Conservation (phyloP, 768 basidiomycete genomes). For the Leccinum pellstonianum region DNA sequence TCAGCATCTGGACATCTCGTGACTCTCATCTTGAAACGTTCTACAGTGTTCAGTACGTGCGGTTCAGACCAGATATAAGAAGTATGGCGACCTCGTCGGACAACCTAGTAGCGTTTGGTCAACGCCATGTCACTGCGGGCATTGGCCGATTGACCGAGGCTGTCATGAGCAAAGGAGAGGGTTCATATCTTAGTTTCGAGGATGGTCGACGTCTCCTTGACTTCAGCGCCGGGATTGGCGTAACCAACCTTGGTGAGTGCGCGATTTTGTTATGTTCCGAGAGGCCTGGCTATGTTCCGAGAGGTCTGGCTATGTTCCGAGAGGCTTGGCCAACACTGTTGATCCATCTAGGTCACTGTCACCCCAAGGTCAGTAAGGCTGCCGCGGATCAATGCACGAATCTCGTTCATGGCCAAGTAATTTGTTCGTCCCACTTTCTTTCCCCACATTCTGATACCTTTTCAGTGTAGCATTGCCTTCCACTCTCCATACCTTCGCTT, state of each 20-base stretch:
- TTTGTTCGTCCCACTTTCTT: background rate
- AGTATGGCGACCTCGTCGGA: conserved; percentile 24
- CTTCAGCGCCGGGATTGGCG: conserved; percentile 87
- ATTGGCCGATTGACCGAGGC: conserved; percentile 45
- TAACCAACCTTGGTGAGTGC: conserved; percentile 71
- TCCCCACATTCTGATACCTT: background rate
- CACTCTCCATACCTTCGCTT: conserved; percentile 84
- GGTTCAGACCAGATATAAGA: conserved; percentile 7
- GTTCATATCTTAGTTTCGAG: conserved; percentile 69
- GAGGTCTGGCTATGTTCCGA: background rate
- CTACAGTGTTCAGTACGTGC: background rate
- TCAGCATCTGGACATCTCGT: background rate
- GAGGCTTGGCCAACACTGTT: background rate
- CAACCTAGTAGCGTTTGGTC: conserved; percentile 36
- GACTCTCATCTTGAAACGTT: background rate
- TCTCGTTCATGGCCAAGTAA: conserved; percentile 76
- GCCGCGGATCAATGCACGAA: conserved; percentile 86
- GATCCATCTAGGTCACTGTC: conserved; percentile 66
- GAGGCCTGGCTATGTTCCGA: background rate
- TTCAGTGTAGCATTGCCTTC: conserved; percentile 87
- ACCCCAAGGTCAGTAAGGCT: conserved; percentile 81
- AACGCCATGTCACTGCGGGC: conserved; percentile 47
- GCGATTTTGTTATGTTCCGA: background rate
- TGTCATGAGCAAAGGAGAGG: conserved; percentile 64
- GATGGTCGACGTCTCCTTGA: conserved; percentile 78